A percentile compares a stretch with the other conserved stretches of the same genome.
Evolutionary conservation across 1,284 basidiomycete genomes (phyloP).

Genomic region (Sporisorium iseilematis-ciliati): DNA sequence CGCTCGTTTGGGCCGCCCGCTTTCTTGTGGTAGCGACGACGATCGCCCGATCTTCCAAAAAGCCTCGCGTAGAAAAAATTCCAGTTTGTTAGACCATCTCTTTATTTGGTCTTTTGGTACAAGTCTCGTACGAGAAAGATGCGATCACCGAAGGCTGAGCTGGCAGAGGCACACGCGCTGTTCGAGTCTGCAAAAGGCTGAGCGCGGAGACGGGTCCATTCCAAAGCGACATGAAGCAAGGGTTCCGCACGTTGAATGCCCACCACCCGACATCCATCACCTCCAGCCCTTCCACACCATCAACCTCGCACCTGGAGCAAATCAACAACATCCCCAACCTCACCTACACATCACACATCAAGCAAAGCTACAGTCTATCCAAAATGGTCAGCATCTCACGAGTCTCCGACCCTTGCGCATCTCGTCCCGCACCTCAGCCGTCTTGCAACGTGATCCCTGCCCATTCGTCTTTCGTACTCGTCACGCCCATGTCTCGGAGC

Average conservation of each 20-base stretch:
- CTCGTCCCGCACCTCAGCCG: conserved; percentile 4
- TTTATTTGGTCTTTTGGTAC: background rate
- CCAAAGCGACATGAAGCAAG: background rate
- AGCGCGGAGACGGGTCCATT: background rate
- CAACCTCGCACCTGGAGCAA: background rate
- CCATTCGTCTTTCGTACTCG: background rate
- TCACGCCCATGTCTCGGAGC: background rate
- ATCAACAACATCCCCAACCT: background rate
- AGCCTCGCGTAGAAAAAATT: too few species aligned
- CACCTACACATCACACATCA: conserved; percentile 2
- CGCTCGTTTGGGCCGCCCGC: background rate
- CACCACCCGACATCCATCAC: background rate
- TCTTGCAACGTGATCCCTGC: conserved; percentile 18
- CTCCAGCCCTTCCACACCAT: background rate
- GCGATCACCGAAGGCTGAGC: conserved; percentile 12
- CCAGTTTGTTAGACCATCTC: background rate
- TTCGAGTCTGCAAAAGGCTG: background rate
- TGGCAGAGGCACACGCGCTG: background rate
- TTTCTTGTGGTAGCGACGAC: background rate
- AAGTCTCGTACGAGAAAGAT: conserved; percentile 3
- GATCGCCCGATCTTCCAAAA: conserved; percentile 4
- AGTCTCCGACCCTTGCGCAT: conserved; percentile 12
- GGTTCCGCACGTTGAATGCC: background rate
- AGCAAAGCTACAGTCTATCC: conserved; percentile 8
- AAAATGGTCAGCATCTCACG: conserved; percentile 46